Conservation (phyloP, 345 rosid species). For the Eucalyptus polybractea region DNA sequence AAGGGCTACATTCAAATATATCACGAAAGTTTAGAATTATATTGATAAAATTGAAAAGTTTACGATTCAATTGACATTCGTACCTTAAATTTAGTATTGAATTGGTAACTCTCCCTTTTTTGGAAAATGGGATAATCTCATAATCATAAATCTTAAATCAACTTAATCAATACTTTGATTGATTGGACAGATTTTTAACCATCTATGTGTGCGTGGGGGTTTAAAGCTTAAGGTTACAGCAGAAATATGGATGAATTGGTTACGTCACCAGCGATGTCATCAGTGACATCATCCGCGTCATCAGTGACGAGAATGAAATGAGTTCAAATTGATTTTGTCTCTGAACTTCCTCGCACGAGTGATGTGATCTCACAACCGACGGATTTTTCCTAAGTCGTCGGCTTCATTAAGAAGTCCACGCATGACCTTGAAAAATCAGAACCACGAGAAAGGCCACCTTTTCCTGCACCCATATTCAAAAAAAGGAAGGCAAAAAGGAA, state of each 20-base stretch:
- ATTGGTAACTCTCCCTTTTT: background rate
- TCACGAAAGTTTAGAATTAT: background rate
- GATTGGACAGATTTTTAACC: background rate
- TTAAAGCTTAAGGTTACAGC: background rate
- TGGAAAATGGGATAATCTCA: background rate
- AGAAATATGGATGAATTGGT: background rate
- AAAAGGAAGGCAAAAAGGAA: background rate
- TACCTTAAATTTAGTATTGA: background rate
- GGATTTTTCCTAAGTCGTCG: background rate
- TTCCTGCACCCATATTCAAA: background rate
- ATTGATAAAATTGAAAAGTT: background rate
- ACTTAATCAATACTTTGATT: background rate
- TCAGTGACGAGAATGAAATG: background rate
- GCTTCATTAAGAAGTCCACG: background rate
- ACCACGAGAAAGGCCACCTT: background rate
- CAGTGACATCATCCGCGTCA: background rate
- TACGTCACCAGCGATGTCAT: background rate
- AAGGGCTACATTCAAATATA: background rate
- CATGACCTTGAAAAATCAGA: background rate
- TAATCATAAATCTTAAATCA: background rate
- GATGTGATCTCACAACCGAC: background rate
- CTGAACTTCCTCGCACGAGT: background rate
- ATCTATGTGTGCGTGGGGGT: background rate
- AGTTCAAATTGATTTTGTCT: background rate
- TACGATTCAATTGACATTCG: rapidly evolving